Evolutionary conservation across 805 yeast genomes (phyloP).

Genomic region (Cyberlindnera mycetangii): DNA sequence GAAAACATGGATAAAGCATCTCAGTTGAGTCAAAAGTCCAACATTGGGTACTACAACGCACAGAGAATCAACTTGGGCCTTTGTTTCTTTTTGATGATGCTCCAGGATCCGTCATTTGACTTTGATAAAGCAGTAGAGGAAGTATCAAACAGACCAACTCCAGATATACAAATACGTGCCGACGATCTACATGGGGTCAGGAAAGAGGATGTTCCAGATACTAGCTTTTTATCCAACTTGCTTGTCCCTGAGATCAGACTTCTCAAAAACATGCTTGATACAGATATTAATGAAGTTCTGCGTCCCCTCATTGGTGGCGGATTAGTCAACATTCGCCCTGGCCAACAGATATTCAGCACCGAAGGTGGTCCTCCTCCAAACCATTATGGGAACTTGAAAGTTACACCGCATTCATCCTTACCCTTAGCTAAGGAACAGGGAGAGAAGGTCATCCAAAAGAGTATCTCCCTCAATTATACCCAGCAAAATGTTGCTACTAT

Average conservation of each 20-base stretch:
- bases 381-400: not conserved
- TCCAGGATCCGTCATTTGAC: constrained; percentile 21
- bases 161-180: not conserved
- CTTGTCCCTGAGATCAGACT: constrained; percentile 14
- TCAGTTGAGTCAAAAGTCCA: constrained; percentile 3
- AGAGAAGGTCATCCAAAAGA: not conserved
- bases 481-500: not conserved
- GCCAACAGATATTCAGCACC: not conserved
- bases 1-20: constrained; percentile 1
- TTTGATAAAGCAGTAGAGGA: constrained; percentile 14
- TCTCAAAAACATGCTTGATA: constrained; percentile 2
- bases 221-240: constrained; percentile 10
- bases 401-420: no score
- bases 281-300: constrained; percentile 15
- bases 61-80: constrained; percentile 18
- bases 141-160: not conserved
- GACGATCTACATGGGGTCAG: not conserved
- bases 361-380: not conserved
- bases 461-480: not conserved
- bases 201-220: constrained; percentile 15
- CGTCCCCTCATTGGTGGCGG: constrained; percentile 13
- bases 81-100: constrained; percentile 13
- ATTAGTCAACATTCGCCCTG: not conserved
- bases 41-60: constrained; percentile 16
- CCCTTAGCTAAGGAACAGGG: not conserved